These are phyloP conservation scores for Hortiboletus flavorubellus DNA, from an alignment of 768 basidiomycete species.

Conservation along the genomic window DNA sequence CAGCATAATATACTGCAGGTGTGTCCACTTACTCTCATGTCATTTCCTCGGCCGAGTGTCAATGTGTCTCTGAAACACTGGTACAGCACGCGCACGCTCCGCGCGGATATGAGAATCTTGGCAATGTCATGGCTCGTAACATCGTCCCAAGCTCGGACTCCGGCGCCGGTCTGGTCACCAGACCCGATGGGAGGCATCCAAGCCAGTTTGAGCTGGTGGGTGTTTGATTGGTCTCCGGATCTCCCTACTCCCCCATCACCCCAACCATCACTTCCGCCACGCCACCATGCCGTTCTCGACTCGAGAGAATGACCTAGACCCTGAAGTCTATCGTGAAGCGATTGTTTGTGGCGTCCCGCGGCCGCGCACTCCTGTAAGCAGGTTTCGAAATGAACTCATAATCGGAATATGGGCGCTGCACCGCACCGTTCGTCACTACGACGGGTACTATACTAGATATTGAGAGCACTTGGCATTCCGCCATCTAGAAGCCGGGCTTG, in stretches of 20 bases:
- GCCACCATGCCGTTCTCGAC: not conserved
- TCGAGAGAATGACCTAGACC: slow-evolving; percentile 3
- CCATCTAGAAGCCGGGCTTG: not conserved
- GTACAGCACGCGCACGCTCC: not conserved
- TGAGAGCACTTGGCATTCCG: not conserved
- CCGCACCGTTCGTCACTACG: not conserved
- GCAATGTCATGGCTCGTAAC: not conserved
- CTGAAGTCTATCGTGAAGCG: slow-evolving; percentile 13
- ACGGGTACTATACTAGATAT: not conserved
- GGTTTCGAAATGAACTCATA: slow-evolving; percentile 8
- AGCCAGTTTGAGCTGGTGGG: not conserved
- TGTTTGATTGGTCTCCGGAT: not conserved
- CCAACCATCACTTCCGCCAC: not conserved
- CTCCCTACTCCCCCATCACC: not conserved
- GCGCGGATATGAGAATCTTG: not conserved
- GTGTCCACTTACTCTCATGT: no score
- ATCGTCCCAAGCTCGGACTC: not conserved
- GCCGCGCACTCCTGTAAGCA: slow-evolving; percentile 6
- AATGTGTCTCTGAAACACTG: not conserved
- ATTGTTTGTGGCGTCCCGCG: slow-evolving; percentile 14
- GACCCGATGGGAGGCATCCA: not conserved
- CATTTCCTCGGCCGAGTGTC: no score
- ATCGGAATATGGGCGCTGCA: not conserved
- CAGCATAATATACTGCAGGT: not conserved
- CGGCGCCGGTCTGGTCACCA: not conserved